Percentiles rank a stretch among this genome's conserved stretches.
Conservation (phyloP, 345 rosid genomes). For the Eucalyptus erythrocorys region DNA sequence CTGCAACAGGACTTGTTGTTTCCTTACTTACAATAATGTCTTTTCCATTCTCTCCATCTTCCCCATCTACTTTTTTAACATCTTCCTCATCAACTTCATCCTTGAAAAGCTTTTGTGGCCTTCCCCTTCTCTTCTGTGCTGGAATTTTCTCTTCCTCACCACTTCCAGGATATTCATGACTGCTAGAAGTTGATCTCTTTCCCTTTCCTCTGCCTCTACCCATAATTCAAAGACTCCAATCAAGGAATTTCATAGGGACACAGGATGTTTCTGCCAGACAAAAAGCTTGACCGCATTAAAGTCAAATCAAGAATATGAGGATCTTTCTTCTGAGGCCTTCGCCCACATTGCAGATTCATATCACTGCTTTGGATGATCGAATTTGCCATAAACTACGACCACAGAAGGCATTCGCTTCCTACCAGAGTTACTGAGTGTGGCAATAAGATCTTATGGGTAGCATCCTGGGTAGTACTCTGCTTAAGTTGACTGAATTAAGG, state of each 20-base stretch:
- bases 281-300: neutral
- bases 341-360: neutral
- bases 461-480: too few relatives aligned
- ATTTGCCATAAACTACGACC: neutral
- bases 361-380: neutral
- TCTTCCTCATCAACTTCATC: constrained; percentile 52
- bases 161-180: constrained; percentile 43
- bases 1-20: constrained; percentile 13
- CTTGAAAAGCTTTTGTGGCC: constrained; percentile 54
- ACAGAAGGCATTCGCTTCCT: neutral
- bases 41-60: constrained; percentile 39
- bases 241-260: neutral
- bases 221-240: constrained; percentile 20
- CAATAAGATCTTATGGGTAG: neutral
- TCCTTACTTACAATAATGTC: constrained; percentile 16
- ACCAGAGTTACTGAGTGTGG: neutral
- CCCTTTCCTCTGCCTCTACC: constrained; percentile 79
- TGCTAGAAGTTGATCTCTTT: constrained; percentile 30
- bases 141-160: constrained; percentile 71
- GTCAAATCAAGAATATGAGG: neutral
- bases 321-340: neutral
- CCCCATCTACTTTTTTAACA: constrained; percentile 33
- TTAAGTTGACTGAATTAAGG: too few relatives aligned
- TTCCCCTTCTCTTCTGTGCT: constrained; percentile 57
- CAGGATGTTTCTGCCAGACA: neutral